Conservation (phyloP, 73 alveolate genomes). For the Stentor roeselii region DNA sequence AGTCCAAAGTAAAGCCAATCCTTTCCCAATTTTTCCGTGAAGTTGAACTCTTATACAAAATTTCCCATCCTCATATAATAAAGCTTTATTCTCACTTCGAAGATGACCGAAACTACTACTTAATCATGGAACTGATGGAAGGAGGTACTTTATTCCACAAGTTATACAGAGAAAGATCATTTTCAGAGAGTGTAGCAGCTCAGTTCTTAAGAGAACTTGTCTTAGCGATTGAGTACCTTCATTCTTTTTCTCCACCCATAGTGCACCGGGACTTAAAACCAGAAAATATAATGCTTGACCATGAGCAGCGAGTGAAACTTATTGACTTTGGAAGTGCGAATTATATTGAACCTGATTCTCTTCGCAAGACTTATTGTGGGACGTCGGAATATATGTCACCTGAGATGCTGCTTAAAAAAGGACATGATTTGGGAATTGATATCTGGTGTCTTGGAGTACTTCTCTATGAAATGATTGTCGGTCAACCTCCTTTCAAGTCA, state of each 20-base stretch:
- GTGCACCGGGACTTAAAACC: slow-evolving; percentile 83
- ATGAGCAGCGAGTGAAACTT: not conserved
- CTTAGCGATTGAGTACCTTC: slow-evolving; percentile 56
- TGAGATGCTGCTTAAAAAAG: slow-evolving; percentile 7
- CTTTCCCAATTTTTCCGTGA: slow-evolving; percentile 65
- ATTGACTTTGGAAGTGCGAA: slow-evolving; percentile 23
- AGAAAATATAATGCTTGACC: slow-evolving; percentile 31
- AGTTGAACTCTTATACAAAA: slow-evolving; percentile 65
- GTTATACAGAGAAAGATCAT: slow-evolving; percentile 39
- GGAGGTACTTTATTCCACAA: slow-evolving; percentile 69
- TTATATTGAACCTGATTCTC: slow-evolving; percentile 42
- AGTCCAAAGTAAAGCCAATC: not conserved
- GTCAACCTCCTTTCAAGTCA: slow-evolving; percentile 18
- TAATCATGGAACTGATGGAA: slow-evolving; percentile 72
- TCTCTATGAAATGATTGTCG: slow-evolving; percentile 20
- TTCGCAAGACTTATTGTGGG: slow-evolving; percentile 20
- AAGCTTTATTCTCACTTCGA: slow-evolving; percentile 63
- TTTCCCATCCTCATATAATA: slow-evolving; percentile 71
- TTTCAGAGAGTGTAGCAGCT: slow-evolving; percentile 61
- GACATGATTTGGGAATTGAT: not conserved
- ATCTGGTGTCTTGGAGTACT: slow-evolving; percentile 18
- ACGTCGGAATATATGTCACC: slow-evolving; percentile 30
- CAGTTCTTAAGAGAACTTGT: slow-evolving; percentile 50
- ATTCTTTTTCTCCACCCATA: slow-evolving; percentile 48
- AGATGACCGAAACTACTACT: slow-evolving; percentile 56